Percentiles rank a stretch among this genome's conserved stretches.
These are phyloP conservation scores for Paramecium sexaurelia DNA, from an alignment of 73 alveolate genomes.

Conservation along the genomic window DNA sequence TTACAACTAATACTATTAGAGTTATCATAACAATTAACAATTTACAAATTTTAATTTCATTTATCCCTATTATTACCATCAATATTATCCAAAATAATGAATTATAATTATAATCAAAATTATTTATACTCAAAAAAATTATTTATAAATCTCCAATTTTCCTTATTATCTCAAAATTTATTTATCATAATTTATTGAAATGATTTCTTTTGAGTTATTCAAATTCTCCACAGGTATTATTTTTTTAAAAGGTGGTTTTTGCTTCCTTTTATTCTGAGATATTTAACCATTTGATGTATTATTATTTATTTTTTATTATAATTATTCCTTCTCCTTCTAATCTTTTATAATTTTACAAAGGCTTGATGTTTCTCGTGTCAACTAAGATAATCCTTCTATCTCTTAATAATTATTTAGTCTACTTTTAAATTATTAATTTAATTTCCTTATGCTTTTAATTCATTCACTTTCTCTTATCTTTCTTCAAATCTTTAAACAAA, in stretches of 20 bases:
- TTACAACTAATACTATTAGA: not conserved
- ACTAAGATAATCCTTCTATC: not conserved
- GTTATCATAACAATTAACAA: not conserved
- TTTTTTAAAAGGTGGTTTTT: not conserved
- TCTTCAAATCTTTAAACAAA: slow-evolving; percentile 3
- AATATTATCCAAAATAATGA: not conserved
- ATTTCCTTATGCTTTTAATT: not conserved
- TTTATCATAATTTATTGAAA: slow-evolving; percentile 16
- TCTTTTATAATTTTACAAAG: not conserved
- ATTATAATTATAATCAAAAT: not conserved
- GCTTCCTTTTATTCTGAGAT: not conserved
- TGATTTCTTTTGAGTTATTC: not conserved
- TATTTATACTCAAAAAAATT: not conserved
- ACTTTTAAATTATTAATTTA: not conserved
- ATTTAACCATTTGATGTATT: not conserved
- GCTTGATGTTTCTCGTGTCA: not conserved
- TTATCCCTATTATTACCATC: not conserved
- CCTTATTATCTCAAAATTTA: slow-evolving; percentile 14
- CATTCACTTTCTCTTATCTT: not conserved
- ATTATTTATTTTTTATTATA: not conserved
- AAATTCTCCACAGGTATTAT: not conserved
- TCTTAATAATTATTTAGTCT: not conserved
- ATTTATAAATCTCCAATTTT: slow-evolving; percentile 24
- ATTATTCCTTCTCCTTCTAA: not conserved
- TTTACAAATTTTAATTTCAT: not conserved